Evolutionary conservation across 1,284 basidiomycete species (phyloP), one percentile per base, ranked within the genome.

Genomic region (Ustilago sp.): DNA sequence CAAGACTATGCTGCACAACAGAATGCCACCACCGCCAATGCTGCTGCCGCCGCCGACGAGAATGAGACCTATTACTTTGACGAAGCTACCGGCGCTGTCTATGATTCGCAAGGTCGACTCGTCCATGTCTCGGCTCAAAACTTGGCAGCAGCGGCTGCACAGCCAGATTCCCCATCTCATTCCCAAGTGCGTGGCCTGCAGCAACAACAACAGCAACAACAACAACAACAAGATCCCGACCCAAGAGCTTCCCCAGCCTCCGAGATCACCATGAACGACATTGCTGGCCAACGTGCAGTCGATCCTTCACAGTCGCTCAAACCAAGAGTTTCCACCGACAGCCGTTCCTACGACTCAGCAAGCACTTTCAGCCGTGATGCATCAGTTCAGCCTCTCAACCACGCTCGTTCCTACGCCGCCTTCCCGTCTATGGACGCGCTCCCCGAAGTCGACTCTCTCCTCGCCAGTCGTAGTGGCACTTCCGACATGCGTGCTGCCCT

Each of bases 1-100:
- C 57, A 53, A 17, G 45, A 59, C 17, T 31, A 41, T 32, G 8
- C 45, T 3, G 19, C 52, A 52, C 55, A 72, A 43, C 62, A 55
- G 35, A 62, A 58, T 15, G 36, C 36, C 63, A 48, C 52, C 34
- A 19, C n/a, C n/a, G 3, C 43, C 11, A 7, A 4, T 45, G 2
- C 39, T 38, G 65, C 19, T 31, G 55, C 58, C 15, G 75, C 32
- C 32, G 52, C 59, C 8, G 63, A 51, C 17, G 39, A 62, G 11
- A 62, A 82, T 11, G 77, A 82, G 63, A 80, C 79, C 19, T 83
- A 76, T 66, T 83, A 83, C 69, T 81, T 72, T 51, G 82, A 83
- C 50, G 77, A 83, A 48, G 75, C 77, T 8, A 83, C 82, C 23
- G 82, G 82, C 12, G 80, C 80, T 4, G 80, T 83, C 13, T 83